Evolutionary conservation across 2,329 filamentous ascomycete genomes (phyloP).

Genomic region (Xylaria sp.): DNA sequence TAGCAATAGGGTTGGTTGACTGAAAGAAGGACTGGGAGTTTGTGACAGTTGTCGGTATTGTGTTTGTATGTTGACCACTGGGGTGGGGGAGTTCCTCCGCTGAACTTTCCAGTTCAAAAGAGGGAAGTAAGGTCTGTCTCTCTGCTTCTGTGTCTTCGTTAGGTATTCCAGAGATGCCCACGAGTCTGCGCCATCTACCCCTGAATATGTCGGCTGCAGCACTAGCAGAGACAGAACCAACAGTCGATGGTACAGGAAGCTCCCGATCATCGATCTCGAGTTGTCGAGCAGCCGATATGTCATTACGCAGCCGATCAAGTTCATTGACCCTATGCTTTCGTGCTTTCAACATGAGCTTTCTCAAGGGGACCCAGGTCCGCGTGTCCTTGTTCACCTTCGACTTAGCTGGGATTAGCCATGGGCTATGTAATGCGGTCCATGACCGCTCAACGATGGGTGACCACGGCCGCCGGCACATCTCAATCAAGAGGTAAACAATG

Average conservation of each 20-base stretch:
- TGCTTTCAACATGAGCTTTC: slow-evolving; percentile 54
- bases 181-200: slow-evolving; percentile 50
- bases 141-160: not conserved
- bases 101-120: not conserved
- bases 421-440: slow-evolving; percentile 47
- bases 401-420: slow-evolving; percentile 46
- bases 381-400: slow-evolving; percentile 46
- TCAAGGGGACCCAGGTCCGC: slow-evolving; percentile 57
- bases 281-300: slow-evolving; percentile 43
- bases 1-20: not conserved
- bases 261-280: slow-evolving; percentile 49
- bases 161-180: slow-evolving; percentile 29
- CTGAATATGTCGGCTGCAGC: slow-evolving; percentile 45
- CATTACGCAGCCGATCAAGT: slow-evolving; percentile 49
- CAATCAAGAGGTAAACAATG: slow-evolving; percentile 61
- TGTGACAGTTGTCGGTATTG: not conserved
- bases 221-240: slow-evolving; percentile 45
- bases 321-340: slow-evolving; percentile 53
- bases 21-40: not conserved
- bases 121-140: not conserved
- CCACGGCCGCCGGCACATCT: slow-evolving; percentile 51
- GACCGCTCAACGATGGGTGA: slow-evolving; percentile 45
- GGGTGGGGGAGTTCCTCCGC: not conserved
- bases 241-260: slow-evolving; percentile 47
- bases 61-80: not conserved